Evolutionary conservation across 805 yeast species (phyloP).

Genomic region (Candida parachauliodes): DNA sequence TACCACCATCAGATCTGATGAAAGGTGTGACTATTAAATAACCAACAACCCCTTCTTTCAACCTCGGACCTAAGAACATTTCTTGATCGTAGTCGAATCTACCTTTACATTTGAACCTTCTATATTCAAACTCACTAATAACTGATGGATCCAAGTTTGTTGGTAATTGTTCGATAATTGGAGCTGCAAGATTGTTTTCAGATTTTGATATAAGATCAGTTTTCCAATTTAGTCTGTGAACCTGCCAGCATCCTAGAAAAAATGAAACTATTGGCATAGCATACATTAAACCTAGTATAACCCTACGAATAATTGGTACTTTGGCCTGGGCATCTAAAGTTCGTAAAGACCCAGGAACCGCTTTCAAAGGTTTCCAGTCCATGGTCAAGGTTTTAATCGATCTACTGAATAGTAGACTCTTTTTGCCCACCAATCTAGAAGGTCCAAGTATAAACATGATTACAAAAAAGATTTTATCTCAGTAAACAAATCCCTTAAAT

Average conservation of each 20-base stretch:
- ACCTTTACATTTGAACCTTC: conserved; percentile 76
- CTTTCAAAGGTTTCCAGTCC: conserved; percentile 80
- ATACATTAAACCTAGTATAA: conserved; percentile 44
- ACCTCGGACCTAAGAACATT: conserved; percentile 87
- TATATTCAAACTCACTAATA: conserved; percentile 72
- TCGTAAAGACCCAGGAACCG: conserved; percentile 36
- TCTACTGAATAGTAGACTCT: conserved; percentile 16
- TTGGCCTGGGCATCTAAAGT: conserved; percentile 37
- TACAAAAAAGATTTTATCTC: no score
- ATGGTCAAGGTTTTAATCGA: conserved; percentile 60
- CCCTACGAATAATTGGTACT: conserved; percentile 33
- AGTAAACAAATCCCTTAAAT: no score
- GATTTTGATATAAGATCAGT: conserved; percentile 74
- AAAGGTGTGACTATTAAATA: conserved; percentile 81
- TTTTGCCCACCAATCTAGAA: no score
- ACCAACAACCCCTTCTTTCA: conserved; percentile 65
- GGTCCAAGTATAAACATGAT: no score
- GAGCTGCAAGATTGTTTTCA: conserved; percentile 74
- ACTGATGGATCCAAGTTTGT: conserved; percentile 58
- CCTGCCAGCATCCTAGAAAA: conserved; percentile 91
- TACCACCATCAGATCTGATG: conserved; percentile 67
- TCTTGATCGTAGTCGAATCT: conserved; percentile 80
- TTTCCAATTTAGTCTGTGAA: conserved; percentile 83
- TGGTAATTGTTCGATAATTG: conserved; percentile 68
- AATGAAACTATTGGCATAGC: conserved; percentile 88